phyloP scores from a whole-genome alignment of 140 eudicot genomes.

The Artemisia princeps region DNA sequence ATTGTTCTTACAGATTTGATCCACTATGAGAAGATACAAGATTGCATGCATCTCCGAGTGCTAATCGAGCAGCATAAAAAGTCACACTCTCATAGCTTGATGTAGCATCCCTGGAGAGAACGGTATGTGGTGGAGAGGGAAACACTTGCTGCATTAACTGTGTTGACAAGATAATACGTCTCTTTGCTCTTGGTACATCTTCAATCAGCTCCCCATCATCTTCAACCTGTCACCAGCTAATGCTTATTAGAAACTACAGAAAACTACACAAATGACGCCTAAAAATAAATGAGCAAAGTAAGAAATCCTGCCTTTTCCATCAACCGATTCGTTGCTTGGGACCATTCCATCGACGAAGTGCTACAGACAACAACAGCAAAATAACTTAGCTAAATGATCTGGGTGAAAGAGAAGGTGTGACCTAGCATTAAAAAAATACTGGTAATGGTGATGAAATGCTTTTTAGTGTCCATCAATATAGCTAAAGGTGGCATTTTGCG shows the following conservation, averaged over 20 bases:
- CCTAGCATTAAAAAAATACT: not conserved
- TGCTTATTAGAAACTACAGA: constrained; percentile 13
- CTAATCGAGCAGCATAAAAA: constrained; percentile 50
- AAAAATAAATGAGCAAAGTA: constrained; percentile 2
- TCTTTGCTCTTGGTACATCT: constrained; percentile 49
- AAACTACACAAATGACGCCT: not conserved
- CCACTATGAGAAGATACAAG: constrained; percentile 31
- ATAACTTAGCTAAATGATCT: constrained; percentile 8
- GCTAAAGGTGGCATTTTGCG: no score
- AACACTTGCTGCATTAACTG: constrained; percentile 79
- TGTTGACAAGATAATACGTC: constrained; percentile 57
- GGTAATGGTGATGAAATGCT: not conserved
- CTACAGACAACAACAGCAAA: constrained; percentile 33
- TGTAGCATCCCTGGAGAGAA: constrained; percentile 53
- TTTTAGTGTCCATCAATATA: no score
- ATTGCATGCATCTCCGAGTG: constrained; percentile 73
- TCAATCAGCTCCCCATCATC: constrained; percentile 48
- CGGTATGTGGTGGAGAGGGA: constrained; percentile 44
- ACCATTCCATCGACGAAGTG: constrained; percentile 60
- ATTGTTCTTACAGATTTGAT: constrained; percentile 43
- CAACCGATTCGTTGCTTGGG: constrained; percentile 41
- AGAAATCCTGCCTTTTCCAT: constrained; percentile 60
- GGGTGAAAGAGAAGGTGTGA: not conserved
- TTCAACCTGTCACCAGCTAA: constrained; percentile 47
- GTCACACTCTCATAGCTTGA: constrained; percentile 35